Percentiles rank a stretch among this genome's conserved stretches.
phyloP scores from a whole-genome alignment of 169 alveolate genomes.

The Eimeria zaria region DNA sequence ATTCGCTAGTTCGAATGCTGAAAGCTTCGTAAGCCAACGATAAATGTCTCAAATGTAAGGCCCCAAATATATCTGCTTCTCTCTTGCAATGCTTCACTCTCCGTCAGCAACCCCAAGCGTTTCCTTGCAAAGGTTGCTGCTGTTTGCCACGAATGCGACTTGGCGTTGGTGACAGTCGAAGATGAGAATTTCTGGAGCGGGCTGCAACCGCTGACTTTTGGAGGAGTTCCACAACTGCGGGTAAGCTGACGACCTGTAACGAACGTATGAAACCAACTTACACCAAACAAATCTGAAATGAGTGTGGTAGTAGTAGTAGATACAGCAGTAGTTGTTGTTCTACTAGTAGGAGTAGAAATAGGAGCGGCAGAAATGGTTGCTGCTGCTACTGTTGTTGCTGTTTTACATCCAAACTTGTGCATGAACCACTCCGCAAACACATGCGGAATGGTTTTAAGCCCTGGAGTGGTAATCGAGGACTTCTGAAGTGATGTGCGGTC shows the following conservation, averaged over 20 bases:
- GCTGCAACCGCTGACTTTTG: constrained; percentile 90
- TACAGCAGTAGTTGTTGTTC: no score
- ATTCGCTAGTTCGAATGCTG: not conserved
- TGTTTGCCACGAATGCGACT: constrained; percentile 93
- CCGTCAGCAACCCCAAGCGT: constrained; percentile 86
- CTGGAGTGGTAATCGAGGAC: no score
- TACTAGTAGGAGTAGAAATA: no score
- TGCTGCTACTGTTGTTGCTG: no score
- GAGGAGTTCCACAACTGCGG: constrained; percentile 88
- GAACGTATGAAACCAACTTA: not conserved
- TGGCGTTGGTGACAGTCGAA: constrained; percentile 91
- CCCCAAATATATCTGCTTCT: not conserved
- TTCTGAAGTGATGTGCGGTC: not conserved
- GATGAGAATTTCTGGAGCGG: constrained; percentile 90
- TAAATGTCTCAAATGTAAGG: not conserved
- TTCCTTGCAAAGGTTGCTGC: constrained; percentile 88
- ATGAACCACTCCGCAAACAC: not conserved
- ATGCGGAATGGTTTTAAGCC: not conserved
- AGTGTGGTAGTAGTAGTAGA: no score
- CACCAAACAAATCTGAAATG: not conserved
- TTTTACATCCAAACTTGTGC: not conserved
- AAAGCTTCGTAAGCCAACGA: not conserved
- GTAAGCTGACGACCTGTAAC: not conserved
- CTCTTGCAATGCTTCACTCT: not conserved
- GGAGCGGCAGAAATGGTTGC: no score